Base-by-base conservation (phyloP, 2,329 filamentous ascomycete genomes). In the Beauveria bassiana region DNA sequence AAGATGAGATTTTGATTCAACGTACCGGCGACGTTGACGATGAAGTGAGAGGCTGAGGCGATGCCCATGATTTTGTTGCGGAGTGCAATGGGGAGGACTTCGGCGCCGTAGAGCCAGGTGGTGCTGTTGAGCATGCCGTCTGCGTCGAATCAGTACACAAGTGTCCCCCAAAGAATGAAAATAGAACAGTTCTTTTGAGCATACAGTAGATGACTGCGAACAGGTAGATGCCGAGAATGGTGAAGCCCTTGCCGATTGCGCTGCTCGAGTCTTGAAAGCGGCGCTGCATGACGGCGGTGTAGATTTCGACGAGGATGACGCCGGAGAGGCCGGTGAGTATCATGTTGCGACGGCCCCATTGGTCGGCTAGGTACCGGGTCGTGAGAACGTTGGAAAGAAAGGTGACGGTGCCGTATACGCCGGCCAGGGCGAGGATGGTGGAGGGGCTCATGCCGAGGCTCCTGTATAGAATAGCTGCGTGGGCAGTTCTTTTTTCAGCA, bases 341-440 rank as follows among this genome's bases (percentile, higher is more conserved):
- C 83, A 86, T 85, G 52, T 82, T 83, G 62, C 82, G 76, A 42
- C 82, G 80, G 49, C 82, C 82, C 82, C 82, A 85, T 68, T 81
- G 80, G 67, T 85, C 82, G 1, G 79, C 79, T 12, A 85, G 70
- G 63, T 73, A 83, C 47, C 74, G 73, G 0, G 81, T 83, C 0
- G 82, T 82, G 34, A 84, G 67, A 26, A 69, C 68, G 62, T 84
- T 85, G 5, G 75, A 75, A 0, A 78, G 7, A 65, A 84, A 83
- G 0, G 80, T 79, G 3, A 79, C 64, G 0, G 81, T 83, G 28
- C 82, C 82, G 63, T 82, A 84, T 1, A 83, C 79, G 3, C 75
- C 81, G 5, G 81, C 79, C 3, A 84, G 69, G 43, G 79, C 80
- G 14, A 84, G 75, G 31, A 84, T 83, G 0, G 74, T 79, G 20